Evolutionary conservation across 2,329 filamentous ascomycete genomes (phyloP).

Genomic region (Curvularia verruculosa): DNA sequence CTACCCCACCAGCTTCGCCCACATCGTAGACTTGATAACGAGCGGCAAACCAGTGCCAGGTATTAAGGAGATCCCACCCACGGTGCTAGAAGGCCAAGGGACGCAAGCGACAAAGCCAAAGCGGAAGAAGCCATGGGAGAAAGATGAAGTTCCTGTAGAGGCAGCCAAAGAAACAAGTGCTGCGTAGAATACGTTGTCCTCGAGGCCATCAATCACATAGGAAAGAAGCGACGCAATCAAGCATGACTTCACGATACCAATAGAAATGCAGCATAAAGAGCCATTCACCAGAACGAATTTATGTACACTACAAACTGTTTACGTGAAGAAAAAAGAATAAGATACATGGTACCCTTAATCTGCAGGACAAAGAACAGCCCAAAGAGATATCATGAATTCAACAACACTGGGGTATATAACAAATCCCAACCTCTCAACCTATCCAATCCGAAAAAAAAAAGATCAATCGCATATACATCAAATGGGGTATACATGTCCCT

Average conservation of each 20-base stretch:
- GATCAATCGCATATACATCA: neutral
- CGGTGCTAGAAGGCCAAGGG: slow-evolving; percentile 73
- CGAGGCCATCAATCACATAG: neutral
- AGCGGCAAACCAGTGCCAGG: slow-evolving; percentile 83
- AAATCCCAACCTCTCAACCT: slow-evolving; percentile 20
- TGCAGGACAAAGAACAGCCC: slow-evolving; percentile 5
- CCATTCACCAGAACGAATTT: neutral
- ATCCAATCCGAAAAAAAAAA: neutral
- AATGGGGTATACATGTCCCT: neutral
- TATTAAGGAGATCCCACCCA: slow-evolving; percentile 85
- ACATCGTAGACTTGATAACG: slow-evolving; percentile 84
- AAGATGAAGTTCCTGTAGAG: slow-evolving; percentile 46
- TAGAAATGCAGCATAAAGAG: neutral
- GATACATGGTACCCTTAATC: neutral
- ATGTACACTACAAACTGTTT: neutral
- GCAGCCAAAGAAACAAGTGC: neutral
- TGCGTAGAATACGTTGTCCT: neutral
- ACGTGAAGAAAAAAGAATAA: neutral
- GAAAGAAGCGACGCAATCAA: neutral
- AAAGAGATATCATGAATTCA: slow-evolving; percentile 2
- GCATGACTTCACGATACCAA: neutral
- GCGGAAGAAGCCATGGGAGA: slow-evolving; percentile 82
- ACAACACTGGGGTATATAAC: slow-evolving; percentile 34
- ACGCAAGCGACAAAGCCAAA: slow-evolving; percentile 59
- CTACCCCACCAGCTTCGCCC: slow-evolving; percentile 82